phyloP scores from a whole-genome alignment of 2,329 filamentous ascomycete species.

The Penicillium sp. region DNA sequence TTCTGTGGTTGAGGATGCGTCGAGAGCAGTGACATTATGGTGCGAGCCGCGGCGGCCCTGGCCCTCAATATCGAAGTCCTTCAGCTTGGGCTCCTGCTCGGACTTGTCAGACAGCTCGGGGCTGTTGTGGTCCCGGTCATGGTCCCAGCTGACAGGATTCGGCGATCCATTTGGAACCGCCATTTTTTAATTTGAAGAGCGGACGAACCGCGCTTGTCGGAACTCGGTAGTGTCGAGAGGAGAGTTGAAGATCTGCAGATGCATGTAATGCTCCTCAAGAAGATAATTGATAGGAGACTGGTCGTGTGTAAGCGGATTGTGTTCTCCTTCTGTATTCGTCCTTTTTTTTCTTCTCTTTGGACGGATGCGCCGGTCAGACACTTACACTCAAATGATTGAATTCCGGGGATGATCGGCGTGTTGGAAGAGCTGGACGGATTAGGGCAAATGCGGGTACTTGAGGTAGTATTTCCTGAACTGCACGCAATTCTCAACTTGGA shows the following conservation, averaged over 20 bases:
- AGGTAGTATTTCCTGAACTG: constrained; percentile 8
- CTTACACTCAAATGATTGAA: background rate
- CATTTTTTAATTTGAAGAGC: constrained; percentile 39
- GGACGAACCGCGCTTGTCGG: constrained; percentile 37
- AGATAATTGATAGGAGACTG: background rate
- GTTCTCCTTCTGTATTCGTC: background rate
- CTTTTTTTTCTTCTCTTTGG: background rate
- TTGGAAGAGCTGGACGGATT: constrained; percentile 12
- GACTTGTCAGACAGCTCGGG: constrained; percentile 25
- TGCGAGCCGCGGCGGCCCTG: constrained; percentile 23
- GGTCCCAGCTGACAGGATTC: constrained; percentile 15
- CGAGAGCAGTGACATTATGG: constrained; percentile 20
- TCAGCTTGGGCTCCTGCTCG: constrained; percentile 28
- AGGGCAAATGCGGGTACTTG: constrained; percentile 11
- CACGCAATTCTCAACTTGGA: constrained; percentile 9
- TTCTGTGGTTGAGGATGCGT: constrained; percentile 44
- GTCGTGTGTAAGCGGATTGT: background rate
- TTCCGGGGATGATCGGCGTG: background rate
- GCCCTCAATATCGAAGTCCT: constrained; percentile 33
- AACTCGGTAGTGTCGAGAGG: constrained; percentile 30
- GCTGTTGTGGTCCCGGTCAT: constrained; percentile 17
- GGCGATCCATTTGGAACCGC: constrained; percentile 32
- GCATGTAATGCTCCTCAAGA: constrained; percentile 34
- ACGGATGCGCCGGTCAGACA: background rate
- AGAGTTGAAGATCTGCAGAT: constrained; percentile 30